Evolutionary conservation across 805 yeast species (phyloP).

Genomic region (Jamesozyma gamospora): DNA sequence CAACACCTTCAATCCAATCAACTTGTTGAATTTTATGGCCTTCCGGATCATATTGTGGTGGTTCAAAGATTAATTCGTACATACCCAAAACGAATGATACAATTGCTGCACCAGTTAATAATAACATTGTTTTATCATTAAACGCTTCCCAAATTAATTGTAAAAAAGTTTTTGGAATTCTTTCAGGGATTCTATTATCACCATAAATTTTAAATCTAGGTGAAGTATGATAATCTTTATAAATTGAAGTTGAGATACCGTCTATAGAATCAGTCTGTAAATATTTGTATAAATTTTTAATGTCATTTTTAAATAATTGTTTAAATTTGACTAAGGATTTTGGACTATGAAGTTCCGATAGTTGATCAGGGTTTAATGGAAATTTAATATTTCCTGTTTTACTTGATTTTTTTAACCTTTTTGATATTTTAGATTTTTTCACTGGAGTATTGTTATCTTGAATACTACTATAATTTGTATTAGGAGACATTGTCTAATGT

Average conservation of each 20-base stretch:
- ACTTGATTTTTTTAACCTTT: background rate
- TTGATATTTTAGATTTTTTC: background rate
- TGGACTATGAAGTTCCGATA: constrained; percentile 25
- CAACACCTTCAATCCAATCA: constrained; percentile 99
- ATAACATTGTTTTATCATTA: constrained; percentile 81
- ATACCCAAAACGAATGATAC: constrained; percentile 84
- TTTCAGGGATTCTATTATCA: constrained; percentile 59
- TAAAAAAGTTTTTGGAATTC: constrained; percentile 58
- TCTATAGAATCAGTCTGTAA: constrained; percentile 15
- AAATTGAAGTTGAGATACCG: constrained; percentile 15
- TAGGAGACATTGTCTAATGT: background rate
- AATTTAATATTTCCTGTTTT: background rate
- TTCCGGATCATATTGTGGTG: constrained; percentile 63
- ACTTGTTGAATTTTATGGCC: constrained; percentile 73
- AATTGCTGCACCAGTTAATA: constrained; percentile 77
- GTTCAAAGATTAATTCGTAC: constrained; percentile 85
- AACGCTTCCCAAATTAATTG: constrained; percentile 69
- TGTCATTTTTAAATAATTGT: constrained; percentile 17
- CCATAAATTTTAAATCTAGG: constrained; percentile 42
- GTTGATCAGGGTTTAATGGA: constrained; percentile 8
- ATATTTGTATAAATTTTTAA: constrained; percentile 11
- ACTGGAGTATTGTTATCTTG: background rate
- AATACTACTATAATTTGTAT: background rate
- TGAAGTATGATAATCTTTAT: constrained; percentile 4
- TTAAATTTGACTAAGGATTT: constrained; percentile 22